These are phyloP conservation scores for Pseudocercospora musae DNA, from an alignment of 2,329 filamentous ascomycete species.

Conservation along the genomic window DNA sequence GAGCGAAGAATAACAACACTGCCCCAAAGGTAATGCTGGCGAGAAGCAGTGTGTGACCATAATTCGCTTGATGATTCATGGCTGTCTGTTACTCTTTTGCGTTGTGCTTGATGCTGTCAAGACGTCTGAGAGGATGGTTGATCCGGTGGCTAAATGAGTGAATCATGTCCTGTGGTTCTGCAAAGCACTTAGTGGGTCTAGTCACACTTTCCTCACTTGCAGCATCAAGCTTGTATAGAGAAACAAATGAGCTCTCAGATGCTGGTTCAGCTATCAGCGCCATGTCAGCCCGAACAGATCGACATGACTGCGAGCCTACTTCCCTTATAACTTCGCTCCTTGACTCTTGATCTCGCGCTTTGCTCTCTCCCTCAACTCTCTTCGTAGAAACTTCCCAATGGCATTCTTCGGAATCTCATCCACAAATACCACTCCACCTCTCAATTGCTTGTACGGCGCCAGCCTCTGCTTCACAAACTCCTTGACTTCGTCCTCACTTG, in stretches of 20 bases:
- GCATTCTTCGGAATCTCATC: conserved; percentile 47
- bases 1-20: not conserved
- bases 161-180: not conserved
- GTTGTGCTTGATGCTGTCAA: not conserved
- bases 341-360: conserved; percentile 38
- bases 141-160: not conserved
- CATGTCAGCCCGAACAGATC: not conserved
- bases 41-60: not conserved
- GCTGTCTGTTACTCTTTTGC: not conserved
- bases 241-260: not conserved
- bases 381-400: conserved; percentile 46
- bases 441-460: conserved; percentile 45
- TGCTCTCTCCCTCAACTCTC: conserved; percentile 42
- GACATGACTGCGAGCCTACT: not conserved
- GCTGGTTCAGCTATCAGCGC: too few species aligned
- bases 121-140: not conserved
- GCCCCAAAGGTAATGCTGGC: not conserved
- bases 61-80: not conserved
- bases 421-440: conserved; percentile 45
- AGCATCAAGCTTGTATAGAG: not conserved
- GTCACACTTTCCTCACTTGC: not conserved
- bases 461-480: conserved; percentile 43
- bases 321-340: conserved; percentile 35
- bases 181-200: not conserved
- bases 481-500: conserved; percentile 36